Base-by-base conservation (phyloP, 148 eudicot species). In the Vaccinium corymbosum region DNA sequence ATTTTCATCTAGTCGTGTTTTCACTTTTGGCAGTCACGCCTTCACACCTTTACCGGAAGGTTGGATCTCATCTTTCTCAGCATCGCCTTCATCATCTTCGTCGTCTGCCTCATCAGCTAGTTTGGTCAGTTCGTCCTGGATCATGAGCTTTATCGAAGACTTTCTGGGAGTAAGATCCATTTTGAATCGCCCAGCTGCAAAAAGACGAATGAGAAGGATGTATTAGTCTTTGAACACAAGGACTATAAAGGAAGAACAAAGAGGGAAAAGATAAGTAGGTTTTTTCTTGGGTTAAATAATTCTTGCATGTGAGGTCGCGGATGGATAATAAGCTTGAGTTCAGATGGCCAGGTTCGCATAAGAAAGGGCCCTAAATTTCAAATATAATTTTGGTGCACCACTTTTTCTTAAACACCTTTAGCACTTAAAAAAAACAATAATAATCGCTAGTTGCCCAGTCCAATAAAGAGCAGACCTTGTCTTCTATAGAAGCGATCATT, bases 61-160 rank as follows among this genome's bases (percentile, higher is more conserved):
- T 52, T 83, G 89, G 42, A 84, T 87, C 83, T 88, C 93, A n/a
- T 87, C 90, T 76, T 93, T 90, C 53, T 85, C 90, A 13, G 87
- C 83, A 59, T 85, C 92, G 8, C 42, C 94, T 80, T 86, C 98
- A 15, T 97, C 97, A 6, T 93, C 98, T n/a, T 97, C 99, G 11
- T 91, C 92, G 7, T 93, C 99, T 7, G 92, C 93, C 84, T 90
- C 98, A 29, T 96, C 98, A 76, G 97, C 98, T 76, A 97, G 87
- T 84, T 92, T 95, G 19, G 97, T 97, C 42, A 97, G 98, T 89
- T 97, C 99, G 2, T 92, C 96, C 88, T 97, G 98, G 85, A 95
- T 94, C 92, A 97, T 93, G 73, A 86, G 88, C 93, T 97, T 97
- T 87, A 97, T 93, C 3, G 91, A 84, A 85, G 91, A 27, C 83